Conservation (phyloP, 192 early-diverging fungal species). For the Podochytrium sp. region DNA sequence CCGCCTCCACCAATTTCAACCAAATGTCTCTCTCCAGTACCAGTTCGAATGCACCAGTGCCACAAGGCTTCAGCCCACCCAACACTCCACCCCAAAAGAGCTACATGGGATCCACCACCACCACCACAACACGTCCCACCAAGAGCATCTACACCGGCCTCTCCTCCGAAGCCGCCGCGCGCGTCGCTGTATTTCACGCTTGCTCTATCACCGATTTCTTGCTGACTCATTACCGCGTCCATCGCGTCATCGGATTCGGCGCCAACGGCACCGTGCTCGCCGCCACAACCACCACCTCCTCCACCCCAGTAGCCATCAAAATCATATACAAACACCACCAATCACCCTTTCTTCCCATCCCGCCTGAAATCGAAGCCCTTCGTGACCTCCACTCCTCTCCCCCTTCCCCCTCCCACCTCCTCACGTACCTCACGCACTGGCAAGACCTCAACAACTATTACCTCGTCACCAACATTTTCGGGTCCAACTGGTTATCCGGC, state of each 20-base stretch:
- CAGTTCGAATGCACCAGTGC: neutral
- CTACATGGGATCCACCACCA: too few species aligned
- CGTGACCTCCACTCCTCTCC: neutral
- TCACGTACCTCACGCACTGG: conserved; percentile 15
- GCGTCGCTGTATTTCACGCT: neutral
- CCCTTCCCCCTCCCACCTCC: neutral
- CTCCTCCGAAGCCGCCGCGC: neutral
- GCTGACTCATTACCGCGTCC: neutral
- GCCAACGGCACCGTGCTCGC: neutral
- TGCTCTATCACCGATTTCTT: neutral
- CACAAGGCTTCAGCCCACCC: neutral
- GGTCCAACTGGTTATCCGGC: neutral
- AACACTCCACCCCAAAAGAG: neutral
- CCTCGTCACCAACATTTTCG: conserved; percentile 15
- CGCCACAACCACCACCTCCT: neutral
- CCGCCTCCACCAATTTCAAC: neutral
- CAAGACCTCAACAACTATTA: conserved; percentile 11
- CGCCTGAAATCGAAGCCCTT: neutral
- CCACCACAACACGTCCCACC: neutral
- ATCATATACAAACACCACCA: conserved; percentile 2
- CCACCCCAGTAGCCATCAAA: neutral
- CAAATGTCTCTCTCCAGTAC: neutral
- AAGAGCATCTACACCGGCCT: conserved; percentile 15
- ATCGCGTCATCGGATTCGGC: neutral
- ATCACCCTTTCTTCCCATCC: neutral